Evolutionary conservation across 2,329 filamentous ascomycete genomes (phyloP).

Genomic region (Chrysosporium queenslandicum): DNA sequence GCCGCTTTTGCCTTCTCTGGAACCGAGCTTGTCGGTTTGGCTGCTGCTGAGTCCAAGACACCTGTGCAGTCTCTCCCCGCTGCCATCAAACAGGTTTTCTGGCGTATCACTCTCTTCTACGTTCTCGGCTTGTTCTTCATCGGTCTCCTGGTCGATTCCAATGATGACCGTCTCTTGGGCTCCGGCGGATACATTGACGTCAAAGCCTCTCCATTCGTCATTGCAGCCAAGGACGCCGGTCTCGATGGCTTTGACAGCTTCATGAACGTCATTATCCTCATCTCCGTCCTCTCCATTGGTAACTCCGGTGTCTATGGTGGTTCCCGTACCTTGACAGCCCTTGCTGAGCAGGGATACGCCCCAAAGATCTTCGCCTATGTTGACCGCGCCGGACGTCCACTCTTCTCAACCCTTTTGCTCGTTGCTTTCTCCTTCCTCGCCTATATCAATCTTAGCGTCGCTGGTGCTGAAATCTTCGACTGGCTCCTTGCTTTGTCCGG

Average conservation of each 20-base stretch:
- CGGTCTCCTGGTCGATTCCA: slow-evolving; percentile 37
- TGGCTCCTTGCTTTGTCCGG: slow-evolving; percentile 58
- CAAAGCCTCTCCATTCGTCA: slow-evolving; percentile 55
- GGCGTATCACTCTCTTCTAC: slow-evolving; percentile 44
- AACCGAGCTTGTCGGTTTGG: slow-evolving; percentile 46
- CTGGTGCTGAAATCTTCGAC: slow-evolving; percentile 47
- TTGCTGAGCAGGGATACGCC: slow-evolving; percentile 40
- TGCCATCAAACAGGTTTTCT: slow-evolving; percentile 44
- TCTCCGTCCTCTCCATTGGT: slow-evolving; percentile 51
- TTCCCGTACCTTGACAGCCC: slow-evolving; percentile 48
- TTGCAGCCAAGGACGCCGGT: slow-evolving; percentile 52
- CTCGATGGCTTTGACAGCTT: slow-evolving; percentile 52
- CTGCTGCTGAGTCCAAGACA: slow-evolving; percentile 44
- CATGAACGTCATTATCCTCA: slow-evolving; percentile 57
- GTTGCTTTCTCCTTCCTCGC: slow-evolving; percentile 34
- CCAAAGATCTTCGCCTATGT: slow-evolving; percentile 38
- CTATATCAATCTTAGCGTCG: slow-evolving; percentile 34
- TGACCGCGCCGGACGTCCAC: slow-evolving; percentile 38
- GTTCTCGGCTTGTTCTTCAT: slow-evolving; percentile 39
- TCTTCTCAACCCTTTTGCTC: slow-evolving; percentile 35
- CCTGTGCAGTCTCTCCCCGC: slow-evolving; percentile 42
- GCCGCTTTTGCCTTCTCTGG: slow-evolving; percentile 50
- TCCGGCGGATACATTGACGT: slow-evolving; percentile 32
- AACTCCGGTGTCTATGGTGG: slow-evolving; percentile 50
- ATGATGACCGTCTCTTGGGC: slow-evolving; percentile 34